A percentile compares a stretch with the other conserved stretches of the same genome.
Conservation (phyloP, 2,329 filamentous ascomycete genomes). For the Juglanconis oblonga region DNA sequence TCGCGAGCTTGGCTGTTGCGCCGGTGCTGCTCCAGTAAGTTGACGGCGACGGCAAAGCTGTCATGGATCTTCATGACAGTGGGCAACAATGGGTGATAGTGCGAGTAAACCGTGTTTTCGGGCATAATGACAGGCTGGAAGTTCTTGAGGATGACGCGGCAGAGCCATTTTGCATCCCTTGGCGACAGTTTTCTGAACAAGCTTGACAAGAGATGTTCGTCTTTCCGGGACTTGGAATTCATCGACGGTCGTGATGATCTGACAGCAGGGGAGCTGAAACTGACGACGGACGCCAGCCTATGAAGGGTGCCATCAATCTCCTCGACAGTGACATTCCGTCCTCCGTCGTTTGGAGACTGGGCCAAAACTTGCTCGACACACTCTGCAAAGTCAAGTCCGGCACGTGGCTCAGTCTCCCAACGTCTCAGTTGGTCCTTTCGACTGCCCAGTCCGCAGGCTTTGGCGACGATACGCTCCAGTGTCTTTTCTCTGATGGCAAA, state of each 20-base stretch:
- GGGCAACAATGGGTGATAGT: conserved; percentile 68
- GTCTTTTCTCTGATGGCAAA: conserved; percentile 64
- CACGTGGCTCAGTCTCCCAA: conserved; percentile 54
- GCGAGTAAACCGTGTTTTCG: conserved; percentile 48
- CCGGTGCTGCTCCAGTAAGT: conserved; percentile 43
- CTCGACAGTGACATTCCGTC: conserved; percentile 57
- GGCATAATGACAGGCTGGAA: conserved; percentile 67
- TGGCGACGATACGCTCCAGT: conserved; percentile 65
- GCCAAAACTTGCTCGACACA: conserved; percentile 66
- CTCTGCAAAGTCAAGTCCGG: conserved; percentile 64
- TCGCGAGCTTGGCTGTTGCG: conserved; percentile 25
- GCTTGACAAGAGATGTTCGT: conserved; percentile 42
- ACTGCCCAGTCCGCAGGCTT: conserved; percentile 62
- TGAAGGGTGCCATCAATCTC: conserved; percentile 67
- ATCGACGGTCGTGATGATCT: conserved; percentile 31
- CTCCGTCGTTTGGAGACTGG: conserved; percentile 47
- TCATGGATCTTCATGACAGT: conserved; percentile 68
- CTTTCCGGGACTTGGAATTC: conserved; percentile 19
- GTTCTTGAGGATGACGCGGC: conserved; percentile 74
- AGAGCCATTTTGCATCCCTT: conserved; percentile 82
- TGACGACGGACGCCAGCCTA: conserved; percentile 63
- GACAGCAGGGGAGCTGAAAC: conserved; percentile 67
- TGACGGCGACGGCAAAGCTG: conserved; percentile 60
- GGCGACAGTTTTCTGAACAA: conserved; percentile 62
- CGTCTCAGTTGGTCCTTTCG: conserved; percentile 59